A percentile compares a stretch with the other conserved stretches of the same genome.
Evolutionary conservation across 2,329 filamentous ascomycete species (phyloP).

Genomic region (Coleophoma eucalyptorum): DNA sequence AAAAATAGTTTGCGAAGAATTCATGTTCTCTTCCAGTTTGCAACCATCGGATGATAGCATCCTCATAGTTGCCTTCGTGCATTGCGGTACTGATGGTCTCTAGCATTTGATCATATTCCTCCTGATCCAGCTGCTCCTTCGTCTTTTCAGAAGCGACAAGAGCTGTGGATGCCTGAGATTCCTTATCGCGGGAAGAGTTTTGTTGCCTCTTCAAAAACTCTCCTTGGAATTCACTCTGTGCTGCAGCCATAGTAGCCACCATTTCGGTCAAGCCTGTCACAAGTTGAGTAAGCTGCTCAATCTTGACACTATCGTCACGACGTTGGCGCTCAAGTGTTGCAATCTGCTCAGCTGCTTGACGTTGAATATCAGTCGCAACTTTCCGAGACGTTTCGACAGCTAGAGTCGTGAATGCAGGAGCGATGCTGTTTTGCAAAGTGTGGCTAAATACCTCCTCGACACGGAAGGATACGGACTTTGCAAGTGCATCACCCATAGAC

Average conservation of each 20-base stretch:
- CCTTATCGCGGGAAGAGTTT: conserved; percentile 39
- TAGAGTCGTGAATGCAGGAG: conserved; percentile 62
- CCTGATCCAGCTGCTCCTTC: conserved; percentile 41
- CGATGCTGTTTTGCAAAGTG: conserved; percentile 58
- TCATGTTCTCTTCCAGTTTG: conserved; percentile 60
- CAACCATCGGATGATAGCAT: conserved; percentile 63
- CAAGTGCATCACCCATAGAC: conserved; percentile 67
- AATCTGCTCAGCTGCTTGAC: conserved; percentile 36
- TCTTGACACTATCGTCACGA: conserved; percentile 49
- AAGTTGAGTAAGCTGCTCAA: conserved; percentile 66
- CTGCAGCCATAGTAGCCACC: conserved; percentile 64
- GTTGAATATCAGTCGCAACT: conserved; percentile 65
- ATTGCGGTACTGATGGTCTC: conserved; percentile 60
- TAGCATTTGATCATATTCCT: conserved; percentile 52
- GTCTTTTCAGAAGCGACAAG: conserved; percentile 30
- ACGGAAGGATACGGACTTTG: conserved; percentile 59
- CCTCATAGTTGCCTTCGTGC: conserved; percentile 55
- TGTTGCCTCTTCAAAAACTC: conserved; percentile 56
- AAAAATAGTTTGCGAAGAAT: conserved; percentile 55
- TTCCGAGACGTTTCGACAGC: conserved; percentile 64
- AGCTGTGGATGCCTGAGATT: conserved; percentile 12
- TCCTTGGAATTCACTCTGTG: conserved; percentile 66
- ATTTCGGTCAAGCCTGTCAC: conserved; percentile 65
- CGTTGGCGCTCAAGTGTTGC: conserved; percentile 22
- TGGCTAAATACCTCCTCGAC: conserved; percentile 67